These are phyloP conservation scores for Theobroma grandiflorum DNA, from an alignment of 441 rosid genomes.

Conservation along the genomic window DNA sequence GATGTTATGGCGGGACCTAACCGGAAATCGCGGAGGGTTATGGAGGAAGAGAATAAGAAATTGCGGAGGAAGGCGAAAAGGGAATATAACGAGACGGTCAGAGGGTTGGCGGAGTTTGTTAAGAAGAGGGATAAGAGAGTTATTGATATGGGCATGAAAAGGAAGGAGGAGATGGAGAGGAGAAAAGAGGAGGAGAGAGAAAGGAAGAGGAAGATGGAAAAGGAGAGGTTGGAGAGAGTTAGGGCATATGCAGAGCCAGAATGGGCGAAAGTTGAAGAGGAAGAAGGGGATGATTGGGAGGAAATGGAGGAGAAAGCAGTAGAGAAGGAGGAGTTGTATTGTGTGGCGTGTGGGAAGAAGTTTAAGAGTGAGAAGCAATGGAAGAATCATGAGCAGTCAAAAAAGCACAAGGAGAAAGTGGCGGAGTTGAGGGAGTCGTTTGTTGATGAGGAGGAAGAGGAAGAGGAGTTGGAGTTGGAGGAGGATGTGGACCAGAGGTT, in stretches of 20 bases:
- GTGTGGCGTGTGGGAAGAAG: slow-evolving; percentile 90
- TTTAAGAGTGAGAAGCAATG: slow-evolving; percentile 97
- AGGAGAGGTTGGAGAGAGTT: slow-evolving; percentile 73
- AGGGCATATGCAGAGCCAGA: slow-evolving; percentile 76
- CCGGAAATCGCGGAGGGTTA: slow-evolving; percentile 75
- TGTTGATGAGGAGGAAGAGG: slow-evolving; percentile 54
- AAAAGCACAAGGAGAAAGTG: slow-evolving; percentile 97
- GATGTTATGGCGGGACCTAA: slow-evolving; percentile 80
- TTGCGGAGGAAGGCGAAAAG: slow-evolving; percentile 82
- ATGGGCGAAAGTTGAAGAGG: slow-evolving; percentile 74
- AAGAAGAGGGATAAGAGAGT: slow-evolving; percentile 98
- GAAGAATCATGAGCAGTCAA: slow-evolving; percentile 97
- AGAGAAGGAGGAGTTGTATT: slow-evolving; percentile 72
- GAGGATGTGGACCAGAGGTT: slow-evolving; percentile 59
- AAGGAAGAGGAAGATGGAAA: slow-evolving; percentile 77
- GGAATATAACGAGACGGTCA: slow-evolving; percentile 85
- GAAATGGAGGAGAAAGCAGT: slow-evolving; percentile 51
- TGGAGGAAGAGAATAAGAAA: slow-evolving; percentile 98
- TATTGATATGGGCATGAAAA: slow-evolving; percentile 80
- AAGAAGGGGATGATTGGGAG: slow-evolving; percentile 51
- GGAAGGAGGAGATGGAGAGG: slow-evolving; percentile 75
- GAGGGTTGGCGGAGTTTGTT: slow-evolving; percentile 83
- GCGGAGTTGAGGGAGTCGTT: slow-evolving; percentile 75
- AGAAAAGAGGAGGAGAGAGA: slow-evolving; percentile 72
- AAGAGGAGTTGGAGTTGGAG: slow-evolving; percentile 40